Evolutionary conservation across 73 alveolate species (phyloP), one percentile per base, ranked within the genome.

Genomic region (Uronychia setigera): DNA sequence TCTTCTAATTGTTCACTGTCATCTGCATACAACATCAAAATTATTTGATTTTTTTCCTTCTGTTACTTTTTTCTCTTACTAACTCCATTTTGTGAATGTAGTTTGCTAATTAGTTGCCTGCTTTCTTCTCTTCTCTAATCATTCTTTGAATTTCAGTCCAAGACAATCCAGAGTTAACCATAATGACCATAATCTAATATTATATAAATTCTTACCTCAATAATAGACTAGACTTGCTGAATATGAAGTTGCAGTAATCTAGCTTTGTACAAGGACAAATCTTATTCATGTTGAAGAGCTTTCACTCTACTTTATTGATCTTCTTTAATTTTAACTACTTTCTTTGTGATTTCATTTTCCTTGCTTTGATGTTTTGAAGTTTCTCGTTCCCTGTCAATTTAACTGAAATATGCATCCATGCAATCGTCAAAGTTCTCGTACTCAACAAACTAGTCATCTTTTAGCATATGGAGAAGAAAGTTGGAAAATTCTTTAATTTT

Each of bases 81-180:
- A 96, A 90, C 74, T 96, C 86, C 82, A 96, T 59, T 29, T 88
- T 89, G 67, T 92, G 88, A 25, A 96, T 93, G 74, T 93, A 34
- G 60, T 91, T 75, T 28, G 99, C 98, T 33, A 94, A 91, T n/a
- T 97, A 97, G 84, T 96, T 93, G 27, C 98, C 98, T 11, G 92
- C 87, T 80, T 92, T 87, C 80, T 93, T 91, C 87, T 95, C 97
- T 32, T 94, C 98, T 35, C 92, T 93, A 32, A 96, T 94, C 98
- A 95, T 93, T 80, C 96, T 93, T 88, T 87, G 74, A 30, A 94
- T 88, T 32, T 93, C 95, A n/a, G 76, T 87, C 99, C 99, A 96
- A 26, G 93, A 79, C 75, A 95, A 87, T 0, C 99, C 99, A 35
- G 91, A 75, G 58, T 84, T 87, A 11, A 89, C 77, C 93, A 94